Conservation (phyloP, 1,139 yeast genomes). For the Meyerozyma elateridarum region DNA sequence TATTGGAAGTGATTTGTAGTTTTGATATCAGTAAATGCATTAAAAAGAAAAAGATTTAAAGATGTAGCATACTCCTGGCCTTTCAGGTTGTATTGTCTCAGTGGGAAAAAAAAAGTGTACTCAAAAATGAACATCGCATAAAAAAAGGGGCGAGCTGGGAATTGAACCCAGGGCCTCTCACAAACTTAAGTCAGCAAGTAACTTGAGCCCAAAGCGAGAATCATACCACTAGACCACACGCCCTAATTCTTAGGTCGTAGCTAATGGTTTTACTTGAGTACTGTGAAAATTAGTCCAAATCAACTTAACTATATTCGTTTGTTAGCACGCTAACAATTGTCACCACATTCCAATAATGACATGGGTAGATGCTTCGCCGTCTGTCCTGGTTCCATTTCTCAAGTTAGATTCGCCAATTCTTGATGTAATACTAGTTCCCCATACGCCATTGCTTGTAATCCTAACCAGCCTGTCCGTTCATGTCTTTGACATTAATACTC, state of each 20-base stretch:
- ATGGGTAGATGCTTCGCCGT: conserved; percentile 36
- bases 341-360: conserved; percentile 25
- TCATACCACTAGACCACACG: conserved; percentile 5
- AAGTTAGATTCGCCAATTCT: conserved; percentile 20
- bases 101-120: neutral
- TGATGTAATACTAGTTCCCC: conserved; percentile 25
- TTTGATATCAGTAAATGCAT: neutral
- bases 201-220: conserved; percentile 5
- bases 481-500: conserved; percentile 26
- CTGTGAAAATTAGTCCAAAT: too few species aligned
- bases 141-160: conserved; percentile 15
- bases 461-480: conserved; percentile 26
- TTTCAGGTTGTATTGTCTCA: neutral
- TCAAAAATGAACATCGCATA: neutral
- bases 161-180: conserved; percentile 18
- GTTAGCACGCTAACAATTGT: too few species aligned
- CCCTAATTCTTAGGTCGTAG: neutral
- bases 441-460: conserved; percentile 31
- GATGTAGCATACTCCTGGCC: neutral
- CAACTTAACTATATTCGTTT: too few species aligned
- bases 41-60: neutral
- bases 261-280: too few species aligned
- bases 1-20: neutral
- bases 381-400: conserved; percentile 25
- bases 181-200: conserved; percentile 8